Conservation (phyloP, 805 yeast species). For the Cyberlindnera amylophila region DNA sequence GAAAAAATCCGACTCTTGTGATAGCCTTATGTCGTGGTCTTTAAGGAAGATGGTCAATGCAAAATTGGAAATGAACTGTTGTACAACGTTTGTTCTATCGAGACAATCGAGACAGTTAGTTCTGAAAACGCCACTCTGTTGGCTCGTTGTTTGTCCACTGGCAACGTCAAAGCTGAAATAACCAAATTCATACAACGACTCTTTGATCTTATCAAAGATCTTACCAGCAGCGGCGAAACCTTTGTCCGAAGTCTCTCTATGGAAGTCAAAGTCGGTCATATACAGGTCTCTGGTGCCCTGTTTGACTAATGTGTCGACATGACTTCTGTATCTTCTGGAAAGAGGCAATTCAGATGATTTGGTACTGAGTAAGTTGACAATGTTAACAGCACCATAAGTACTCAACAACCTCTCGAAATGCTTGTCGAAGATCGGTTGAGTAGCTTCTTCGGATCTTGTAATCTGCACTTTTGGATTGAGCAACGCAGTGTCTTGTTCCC, state of each 20-base stretch:
- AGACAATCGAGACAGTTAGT: conserved; percentile 93
- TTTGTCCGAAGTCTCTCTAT: conserved; percentile 85
- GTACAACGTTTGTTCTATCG: conserved; percentile 88
- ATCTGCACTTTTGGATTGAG: conserved; percentile 88
- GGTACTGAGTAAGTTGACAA: conserved; percentile 81
- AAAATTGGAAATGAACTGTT: conserved; percentile 73
- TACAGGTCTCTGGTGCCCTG: conserved; percentile 38
- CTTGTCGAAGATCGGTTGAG: conserved; percentile 55
- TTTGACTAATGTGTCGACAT: conserved; percentile 38
- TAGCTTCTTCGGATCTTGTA: conserved; percentile 83
- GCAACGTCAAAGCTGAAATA: conserved; percentile 71
- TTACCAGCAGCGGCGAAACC: conserved; percentile 82
- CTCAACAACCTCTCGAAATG: conserved; percentile 64
- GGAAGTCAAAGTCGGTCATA: conserved; percentile 89
- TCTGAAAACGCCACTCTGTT: conserved; percentile 88
- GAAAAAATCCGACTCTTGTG: conserved; percentile 51
- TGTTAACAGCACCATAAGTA: conserved; percentile 83
- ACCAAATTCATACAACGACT: conserved; percentile 73
- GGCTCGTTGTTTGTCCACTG: conserved; percentile 51
- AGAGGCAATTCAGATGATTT: conserved; percentile 75
- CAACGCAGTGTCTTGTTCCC: conserved; percentile 95
- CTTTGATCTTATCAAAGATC: conserved; percentile 59
- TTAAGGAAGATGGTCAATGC: conserved; percentile 47
- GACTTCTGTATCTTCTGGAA: conserved; percentile 59
- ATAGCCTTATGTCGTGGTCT: conserved; percentile 9